Evolutionary conservation across 805 yeast species (phyloP), one percentile per base, ranked within the genome.

Genomic region (Lipomyces starkeyi): DNA sequence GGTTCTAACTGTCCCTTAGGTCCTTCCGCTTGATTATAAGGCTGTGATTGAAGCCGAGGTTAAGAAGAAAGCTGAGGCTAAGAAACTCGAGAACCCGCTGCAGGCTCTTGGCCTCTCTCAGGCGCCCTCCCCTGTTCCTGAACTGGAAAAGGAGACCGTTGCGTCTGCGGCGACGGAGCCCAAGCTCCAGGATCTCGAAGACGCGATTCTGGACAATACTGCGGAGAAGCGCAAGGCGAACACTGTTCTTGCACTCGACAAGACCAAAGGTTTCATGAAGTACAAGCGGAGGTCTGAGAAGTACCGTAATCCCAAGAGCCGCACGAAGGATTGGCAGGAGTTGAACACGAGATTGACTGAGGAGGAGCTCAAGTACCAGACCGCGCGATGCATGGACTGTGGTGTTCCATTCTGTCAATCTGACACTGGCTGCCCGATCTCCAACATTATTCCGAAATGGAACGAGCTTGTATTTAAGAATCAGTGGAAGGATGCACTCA

Each of bases 321-420:
- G 99, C 80, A 84, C 92, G 65, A 85, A 85, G 75, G 98, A 95
- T 80, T 95, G 98, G 98, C 86, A 89, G 72, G 98, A 94, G 81
- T 85, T 94, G 78, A 88, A 96, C 13, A 81, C 87, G 14, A 87
- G 97, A 65, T 83, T 94, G 74, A 83, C 92, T 66, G 90, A 91
- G 80, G 93, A 90, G 62, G 98, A 95, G 73, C 88, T 94, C 76
- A 86, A 88, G 78, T 86, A 85, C 78, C 98, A 94, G 83, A 91
- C 98, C 67, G 97, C 98, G 17, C 88, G 99, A 80, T 94, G 99
- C 85, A 94, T 95, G 97, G 98, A 94, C 81, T 94, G 99, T 84
- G 99, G 99, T 84, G 96, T 95, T 75, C 99, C 99, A 67, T 94
- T 94, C 87, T 94, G 99, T 84, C 96, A 94, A 77, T 90, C 97